These are phyloP conservation scores for Rhizodiscina lignyota DNA, from an alignment of 495 filamentous ascomycete genomes.

Conservation along the genomic window DNA sequence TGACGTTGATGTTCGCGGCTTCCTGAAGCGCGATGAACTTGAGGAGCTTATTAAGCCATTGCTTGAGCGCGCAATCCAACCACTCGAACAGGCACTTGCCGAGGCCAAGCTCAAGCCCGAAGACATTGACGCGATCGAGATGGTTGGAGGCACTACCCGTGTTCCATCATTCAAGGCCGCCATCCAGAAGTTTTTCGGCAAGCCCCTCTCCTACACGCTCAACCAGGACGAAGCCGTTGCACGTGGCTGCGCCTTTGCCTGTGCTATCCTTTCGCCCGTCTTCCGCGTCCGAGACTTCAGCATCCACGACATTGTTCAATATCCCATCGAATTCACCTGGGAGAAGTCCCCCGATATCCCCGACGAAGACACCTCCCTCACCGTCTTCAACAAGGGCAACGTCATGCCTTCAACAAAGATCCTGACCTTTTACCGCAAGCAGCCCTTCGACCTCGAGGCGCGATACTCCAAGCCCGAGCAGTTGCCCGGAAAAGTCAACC, in stretches of 20 bases:
- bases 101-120: conserved; percentile 79
- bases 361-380: conserved; percentile 94
- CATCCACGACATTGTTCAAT: conserved; percentile 91
- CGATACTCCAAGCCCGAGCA: conserved; percentile 73
- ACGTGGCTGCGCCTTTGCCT: conserved; percentile 92
- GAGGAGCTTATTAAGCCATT: conserved; percentile 81
- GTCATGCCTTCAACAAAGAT: conserved; percentile 99
- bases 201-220: conserved; percentile 83
- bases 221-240: conserved; percentile 98
- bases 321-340: conserved; percentile 99
- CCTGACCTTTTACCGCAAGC: conserved; percentile 97
- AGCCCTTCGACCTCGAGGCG: conserved; percentile 91
- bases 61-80: conserved; percentile 51
- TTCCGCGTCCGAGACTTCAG: conserved; percentile 98
- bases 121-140: conserved; percentile 86
- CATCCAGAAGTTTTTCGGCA: conserved; percentile 81
- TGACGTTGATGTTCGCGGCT: conserved; percentile 74
- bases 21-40: conserved; percentile 88
- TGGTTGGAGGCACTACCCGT: conserved; percentile 91
- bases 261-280: conserved; percentile 90
- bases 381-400: conserved; percentile 94
- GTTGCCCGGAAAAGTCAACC: conserved; percentile 80
- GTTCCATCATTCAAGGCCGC: conserved; percentile 83
- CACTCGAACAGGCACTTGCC: conserved; percentile 77
- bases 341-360: conserved; percentile 97